phyloP scores from a whole-genome alignment of 805 yeast genomes.

The Sugiyamaella floridensis region DNA sequence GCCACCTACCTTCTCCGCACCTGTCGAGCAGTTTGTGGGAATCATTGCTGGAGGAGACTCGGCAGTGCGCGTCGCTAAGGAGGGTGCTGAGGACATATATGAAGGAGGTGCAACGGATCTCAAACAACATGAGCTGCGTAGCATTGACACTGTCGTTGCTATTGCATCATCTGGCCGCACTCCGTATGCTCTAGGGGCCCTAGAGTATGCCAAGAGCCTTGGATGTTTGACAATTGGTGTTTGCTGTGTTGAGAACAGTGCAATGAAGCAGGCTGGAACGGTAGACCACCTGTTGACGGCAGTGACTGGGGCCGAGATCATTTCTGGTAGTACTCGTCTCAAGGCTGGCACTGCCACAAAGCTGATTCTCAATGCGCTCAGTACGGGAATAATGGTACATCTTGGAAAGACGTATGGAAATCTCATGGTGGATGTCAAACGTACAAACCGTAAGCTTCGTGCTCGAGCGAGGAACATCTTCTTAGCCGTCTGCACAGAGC shows the following conservation, averaged over 20 bases:
- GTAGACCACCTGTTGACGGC: constrained; percentile 17
- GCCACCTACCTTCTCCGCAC: constrained; percentile 26
- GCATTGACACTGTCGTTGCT: constrained; percentile 23
- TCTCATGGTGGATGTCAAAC: constrained; percentile 24
- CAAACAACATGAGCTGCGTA: constrained; percentile 13
- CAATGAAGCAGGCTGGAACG: constrained; percentile 8
- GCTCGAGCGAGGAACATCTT: constrained; percentile 19
- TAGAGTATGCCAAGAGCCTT: constrained; percentile 18
- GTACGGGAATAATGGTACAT: constrained; percentile 22
- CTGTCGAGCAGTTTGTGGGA: constrained; percentile 21
- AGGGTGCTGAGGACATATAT: constrained; percentile 24
- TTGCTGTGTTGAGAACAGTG: constrained; percentile 19
- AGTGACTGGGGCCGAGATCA: constrained; percentile 23
- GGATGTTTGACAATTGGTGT: constrained; percentile 24
- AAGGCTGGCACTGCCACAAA: constrained; percentile 28
- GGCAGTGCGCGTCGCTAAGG: constrained; percentile 23
- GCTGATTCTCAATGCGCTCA: constrained; percentile 22
- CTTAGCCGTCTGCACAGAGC: constrained; percentile 13
- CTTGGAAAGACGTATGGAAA: constrained; percentile 24
- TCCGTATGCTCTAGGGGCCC: constrained; percentile 25
- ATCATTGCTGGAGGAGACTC: constrained; percentile 27
- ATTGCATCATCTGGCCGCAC: constrained; percentile 29
- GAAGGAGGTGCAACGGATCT: constrained; percentile 19
- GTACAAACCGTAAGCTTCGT: constrained; percentile 20
- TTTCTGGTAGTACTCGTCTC: constrained; percentile 24